A percentile compares a stretch with the other conserved stretches of the same genome.
phyloP scores from a whole-genome alignment of 108 stramenopile species.

The Skeletonema potamos region DNA sequence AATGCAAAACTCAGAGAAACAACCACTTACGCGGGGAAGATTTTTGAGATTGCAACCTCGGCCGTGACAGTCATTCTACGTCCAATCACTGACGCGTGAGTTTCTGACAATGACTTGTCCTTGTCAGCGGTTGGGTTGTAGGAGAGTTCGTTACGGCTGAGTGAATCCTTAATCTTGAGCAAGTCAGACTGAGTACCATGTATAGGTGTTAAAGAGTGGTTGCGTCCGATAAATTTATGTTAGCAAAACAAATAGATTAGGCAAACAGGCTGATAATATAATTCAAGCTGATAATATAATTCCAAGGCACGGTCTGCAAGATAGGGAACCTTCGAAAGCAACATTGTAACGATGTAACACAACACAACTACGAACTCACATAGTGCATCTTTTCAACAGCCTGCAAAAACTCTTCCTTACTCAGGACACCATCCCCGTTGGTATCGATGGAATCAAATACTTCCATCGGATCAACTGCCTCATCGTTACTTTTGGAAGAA shows the following conservation, averaged over 20 bases:
- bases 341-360: too few species aligned
- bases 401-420: background rate
- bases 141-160: background rate
- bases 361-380: background rate
- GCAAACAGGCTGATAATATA: too few species aligned
- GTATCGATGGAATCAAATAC: background rate
- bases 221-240: background rate
- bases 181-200: background rate
- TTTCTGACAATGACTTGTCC: background rate
- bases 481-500: background rate
- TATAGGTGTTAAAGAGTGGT: background rate
- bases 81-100: background rate
- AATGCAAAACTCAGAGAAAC: too few species aligned
- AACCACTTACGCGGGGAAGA: slow-evolving; percentile 27
- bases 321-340: too few species aligned
- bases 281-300: too few species aligned
- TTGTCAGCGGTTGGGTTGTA: background rate
- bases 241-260: background rate
- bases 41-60: slow-evolving; percentile 11
- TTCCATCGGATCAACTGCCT: background rate
- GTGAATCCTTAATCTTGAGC: background rate
- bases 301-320: too few species aligned
- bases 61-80: background rate
- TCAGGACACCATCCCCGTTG: background rate
- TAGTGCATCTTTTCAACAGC: background rate